Conservation (phyloP, 305 asterid species). For the Caryopteris hybrid region DNA sequence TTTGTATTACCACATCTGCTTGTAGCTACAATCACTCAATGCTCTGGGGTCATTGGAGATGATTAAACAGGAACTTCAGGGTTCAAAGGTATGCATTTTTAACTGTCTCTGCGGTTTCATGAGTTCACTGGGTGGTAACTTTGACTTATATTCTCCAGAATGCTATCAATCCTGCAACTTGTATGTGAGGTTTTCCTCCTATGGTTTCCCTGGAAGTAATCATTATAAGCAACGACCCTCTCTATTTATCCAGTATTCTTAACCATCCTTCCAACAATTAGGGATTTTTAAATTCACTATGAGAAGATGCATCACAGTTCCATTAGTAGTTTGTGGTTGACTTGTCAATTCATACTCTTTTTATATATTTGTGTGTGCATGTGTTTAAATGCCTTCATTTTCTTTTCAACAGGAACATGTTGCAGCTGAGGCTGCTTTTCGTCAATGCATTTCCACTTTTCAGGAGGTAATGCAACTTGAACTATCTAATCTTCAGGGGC, state of each 20-base stretch:
- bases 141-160: neutral
- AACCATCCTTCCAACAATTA: neutral
- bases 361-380: no score
- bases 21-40: conserved; percentile 79
- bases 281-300: neutral
- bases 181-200: neutral
- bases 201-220: neutral
- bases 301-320: neutral
- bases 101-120: neutral
- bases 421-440: conserved; percentile 40
- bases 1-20: conserved; percentile 21
- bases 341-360: neutral
- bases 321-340: neutral
- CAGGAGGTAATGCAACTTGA: conserved; percentile 49
- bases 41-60: conserved; percentile 62
- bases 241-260: neutral
- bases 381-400: neutral
- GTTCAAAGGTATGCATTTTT: conserved; percentile 36
- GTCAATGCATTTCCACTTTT: conserved; percentile 62
- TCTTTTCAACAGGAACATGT: conserved; percentile 36
- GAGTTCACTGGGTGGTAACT: conserved; percentile 1
- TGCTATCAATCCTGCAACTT: neutral
- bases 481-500: neutral
- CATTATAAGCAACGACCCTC: neutral
- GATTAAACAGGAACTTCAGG: conserved; percentile 40